A percentile compares a stretch with the other conserved stretches of the same genome.
These are phyloP conservation scores for Trichocomaceae sp. DNA, from an alignment of 2,329 filamentous ascomycete genomes.

Conservation along the genomic window DNA sequence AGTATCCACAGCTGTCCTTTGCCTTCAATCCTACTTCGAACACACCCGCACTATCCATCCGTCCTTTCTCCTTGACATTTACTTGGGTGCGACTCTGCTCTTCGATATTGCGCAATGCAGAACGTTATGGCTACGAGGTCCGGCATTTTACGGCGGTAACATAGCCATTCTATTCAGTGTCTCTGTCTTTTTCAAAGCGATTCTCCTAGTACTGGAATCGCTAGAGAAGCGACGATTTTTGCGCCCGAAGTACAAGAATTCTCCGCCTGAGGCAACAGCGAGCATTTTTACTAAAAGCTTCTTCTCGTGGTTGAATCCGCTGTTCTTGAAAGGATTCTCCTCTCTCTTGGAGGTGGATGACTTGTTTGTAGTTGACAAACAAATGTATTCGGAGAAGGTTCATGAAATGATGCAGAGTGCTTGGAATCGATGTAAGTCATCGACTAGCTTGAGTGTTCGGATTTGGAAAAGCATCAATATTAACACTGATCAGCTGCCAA, in stretches of 20 bases:
- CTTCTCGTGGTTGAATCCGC: conserved; percentile 45
- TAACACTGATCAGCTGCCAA: conserved; percentile 20
- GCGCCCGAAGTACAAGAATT: conserved; percentile 37
- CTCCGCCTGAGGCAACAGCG: conserved; percentile 43
- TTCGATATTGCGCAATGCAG: conserved; percentile 39
- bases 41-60: conserved; percentile 23
- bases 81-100: conserved; percentile 35
- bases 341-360: conserved; percentile 37
- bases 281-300: conserved; percentile 39
- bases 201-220: conserved; percentile 37
- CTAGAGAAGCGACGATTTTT: conserved; percentile 38
- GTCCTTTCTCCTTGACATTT: conserved; percentile 28
- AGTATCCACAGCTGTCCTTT: conserved; percentile 26
- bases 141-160: conserved; percentile 13
- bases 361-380: conserved; percentile 40
- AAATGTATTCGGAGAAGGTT: conserved; percentile 37
- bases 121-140: conserved; percentile 31
- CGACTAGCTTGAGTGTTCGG: too few species aligned
- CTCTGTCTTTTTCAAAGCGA: conserved; percentile 32
- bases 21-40: conserved; percentile 22
- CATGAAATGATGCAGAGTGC: conserved; percentile 30
- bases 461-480: background rate
- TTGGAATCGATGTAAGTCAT: conserved; percentile 35
- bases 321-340: conserved; percentile 42
- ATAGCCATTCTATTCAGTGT: conserved; percentile 37